A percentile compares a stretch with the other conserved stretches of the same genome.
These are phyloP conservation scores for Phaeosphaeria sp. DNA, from an alignment of 2,329 filamentous ascomycete species.

Conservation along the genomic window DNA sequence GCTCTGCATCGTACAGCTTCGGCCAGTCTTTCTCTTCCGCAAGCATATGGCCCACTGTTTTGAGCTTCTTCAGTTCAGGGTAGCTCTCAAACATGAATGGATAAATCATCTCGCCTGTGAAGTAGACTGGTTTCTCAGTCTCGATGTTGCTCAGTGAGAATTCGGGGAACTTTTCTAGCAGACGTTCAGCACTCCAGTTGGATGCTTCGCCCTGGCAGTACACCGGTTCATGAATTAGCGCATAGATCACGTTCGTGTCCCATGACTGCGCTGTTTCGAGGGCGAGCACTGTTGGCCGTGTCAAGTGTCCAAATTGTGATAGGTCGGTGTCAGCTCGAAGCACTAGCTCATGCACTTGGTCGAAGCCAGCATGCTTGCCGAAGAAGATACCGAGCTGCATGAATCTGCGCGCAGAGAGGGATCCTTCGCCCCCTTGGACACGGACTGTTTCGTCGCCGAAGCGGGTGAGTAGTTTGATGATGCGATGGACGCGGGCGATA, in stretches of 20 bases:
- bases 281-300: slow-evolving; percentile 70
- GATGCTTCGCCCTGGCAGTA: slow-evolving; percentile 77
- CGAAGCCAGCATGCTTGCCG: slow-evolving; percentile 68
- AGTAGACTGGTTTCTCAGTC: slow-evolving; percentile 67
- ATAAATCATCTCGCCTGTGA: slow-evolving; percentile 93
- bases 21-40: slow-evolving; percentile 76
- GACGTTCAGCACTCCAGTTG: slow-evolving; percentile 76
- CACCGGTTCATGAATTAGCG: slow-evolving; percentile 84
- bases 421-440: slow-evolving; percentile 73
- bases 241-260: slow-evolving; percentile 82
- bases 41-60: slow-evolving; percentile 72
- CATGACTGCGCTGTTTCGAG: slow-evolving; percentile 74
- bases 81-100: slow-evolving; percentile 85
- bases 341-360: slow-evolving; percentile 62
- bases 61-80: slow-evolving; percentile 73
- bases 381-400: slow-evolving; percentile 80
- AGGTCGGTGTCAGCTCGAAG: slow-evolving; percentile 76
- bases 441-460: slow-evolving; percentile 64
- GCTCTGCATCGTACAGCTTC: slow-evolving; percentile 74
- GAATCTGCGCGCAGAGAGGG: slow-evolving; percentile 75
- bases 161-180: slow-evolving; percentile 60
- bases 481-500: slow-evolving; percentile 67
- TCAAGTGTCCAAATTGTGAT: slow-evolving; percentile 76
- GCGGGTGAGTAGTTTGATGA: slow-evolving; percentile 69
- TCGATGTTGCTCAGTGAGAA: slow-evolving; percentile 52